Evolutionary conservation across 305 asterid species (phyloP).

Genomic region (Fraxinus sp.): DNA sequence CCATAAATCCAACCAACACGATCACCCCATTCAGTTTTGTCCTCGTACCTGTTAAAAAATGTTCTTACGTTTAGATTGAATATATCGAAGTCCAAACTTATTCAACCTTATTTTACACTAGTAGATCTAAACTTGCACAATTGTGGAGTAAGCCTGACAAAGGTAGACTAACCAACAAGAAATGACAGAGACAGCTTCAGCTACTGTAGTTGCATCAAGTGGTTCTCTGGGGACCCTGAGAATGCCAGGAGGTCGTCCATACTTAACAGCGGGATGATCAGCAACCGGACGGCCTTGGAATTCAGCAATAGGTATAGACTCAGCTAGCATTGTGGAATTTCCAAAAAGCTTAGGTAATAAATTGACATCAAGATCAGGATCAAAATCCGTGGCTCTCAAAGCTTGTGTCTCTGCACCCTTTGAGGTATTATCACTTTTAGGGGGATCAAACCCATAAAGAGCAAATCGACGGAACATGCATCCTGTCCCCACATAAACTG

Average conservation of each 20-base stretch:
- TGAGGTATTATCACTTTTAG: slow-evolving; percentile 13
- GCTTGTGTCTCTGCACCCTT: slow-evolving; percentile 37
- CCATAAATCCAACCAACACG: background rate
- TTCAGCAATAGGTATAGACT: slow-evolving; percentile 55
- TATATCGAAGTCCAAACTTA: background rate
- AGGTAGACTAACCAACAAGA: slow-evolving; percentile 42
- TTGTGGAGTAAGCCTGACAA: background rate
- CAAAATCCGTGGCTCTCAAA: slow-evolving; percentile 42
- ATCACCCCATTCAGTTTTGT: background rate
- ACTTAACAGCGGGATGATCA: slow-evolving; percentile 56
- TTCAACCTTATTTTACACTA: background rate
- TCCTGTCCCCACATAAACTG: slow-evolving; percentile 48
- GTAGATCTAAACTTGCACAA: background rate
- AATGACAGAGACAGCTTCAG: slow-evolving; percentile 53
- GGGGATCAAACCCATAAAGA: slow-evolving; percentile 38
- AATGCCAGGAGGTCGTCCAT: slow-evolving; percentile 52
- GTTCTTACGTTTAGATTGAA: background rate
- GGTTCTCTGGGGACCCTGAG: slow-evolving; percentile 43
- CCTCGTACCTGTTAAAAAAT: background rate
- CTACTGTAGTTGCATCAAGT: slow-evolving; percentile 52
- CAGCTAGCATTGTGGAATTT: slow-evolving; percentile 48
- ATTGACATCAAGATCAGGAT: slow-evolving; percentile 34
- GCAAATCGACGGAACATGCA: too few species aligned
- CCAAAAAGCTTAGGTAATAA: slow-evolving; percentile 45
- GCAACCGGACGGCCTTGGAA: slow-evolving; percentile 57